These are phyloP conservation scores for Trichoderma oligosporum DNA, from an alignment of 2,329 filamentous ascomycete genomes.

Conservation along the genomic window DNA sequence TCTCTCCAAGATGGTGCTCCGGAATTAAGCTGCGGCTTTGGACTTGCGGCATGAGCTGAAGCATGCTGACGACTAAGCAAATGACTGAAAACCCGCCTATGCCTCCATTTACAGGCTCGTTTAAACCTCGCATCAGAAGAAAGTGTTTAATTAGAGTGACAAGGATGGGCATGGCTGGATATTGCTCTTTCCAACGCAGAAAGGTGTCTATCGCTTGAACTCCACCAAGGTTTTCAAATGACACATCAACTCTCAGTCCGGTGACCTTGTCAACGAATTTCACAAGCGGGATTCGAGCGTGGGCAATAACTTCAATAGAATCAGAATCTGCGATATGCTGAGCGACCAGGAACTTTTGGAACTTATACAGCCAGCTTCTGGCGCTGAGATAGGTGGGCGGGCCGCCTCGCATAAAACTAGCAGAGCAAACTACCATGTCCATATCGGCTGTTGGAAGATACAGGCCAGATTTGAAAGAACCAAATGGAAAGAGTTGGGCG, in stretches of 20 bases:
- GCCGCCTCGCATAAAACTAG: constrained; percentile 53
- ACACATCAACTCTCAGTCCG: constrained; percentile 82
- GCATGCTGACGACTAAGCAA: constrained; percentile 84
- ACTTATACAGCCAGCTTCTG: constrained; percentile 57
- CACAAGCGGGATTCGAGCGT: constrained; percentile 83
- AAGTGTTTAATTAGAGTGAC: constrained; percentile 92
- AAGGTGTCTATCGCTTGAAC: constrained; percentile 79
- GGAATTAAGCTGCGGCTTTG: constrained; percentile 57
- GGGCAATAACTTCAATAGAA: constrained; percentile 63
- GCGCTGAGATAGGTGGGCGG: constrained; percentile 45
- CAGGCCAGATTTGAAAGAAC: constrained; percentile 86
- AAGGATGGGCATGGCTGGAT: constrained; percentile 79
- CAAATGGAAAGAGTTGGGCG: constrained; percentile 70
- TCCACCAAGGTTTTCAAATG: constrained; percentile 87
- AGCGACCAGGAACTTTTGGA: constrained; percentile 56
- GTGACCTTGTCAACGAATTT: constrained; percentile 82
- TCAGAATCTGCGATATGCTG: constrained; percentile 54
- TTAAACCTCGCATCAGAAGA: constrained; percentile 80
- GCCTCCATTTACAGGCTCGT: constrained; percentile 87
- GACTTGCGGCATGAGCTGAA: constrained; percentile 73
- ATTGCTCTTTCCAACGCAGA: constrained; percentile 70
- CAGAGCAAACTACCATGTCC: constrained; percentile 77
- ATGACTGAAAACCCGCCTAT: constrained; percentile 93
- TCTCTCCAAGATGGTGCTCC: constrained; percentile 68
- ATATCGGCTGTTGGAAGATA: constrained; percentile 76